Percentiles rank a stretch among this genome's conserved stretches.
Conservation (phyloP, 2,329 filamentous ascomycete genomes). For the Cadophora sp. region DNA sequence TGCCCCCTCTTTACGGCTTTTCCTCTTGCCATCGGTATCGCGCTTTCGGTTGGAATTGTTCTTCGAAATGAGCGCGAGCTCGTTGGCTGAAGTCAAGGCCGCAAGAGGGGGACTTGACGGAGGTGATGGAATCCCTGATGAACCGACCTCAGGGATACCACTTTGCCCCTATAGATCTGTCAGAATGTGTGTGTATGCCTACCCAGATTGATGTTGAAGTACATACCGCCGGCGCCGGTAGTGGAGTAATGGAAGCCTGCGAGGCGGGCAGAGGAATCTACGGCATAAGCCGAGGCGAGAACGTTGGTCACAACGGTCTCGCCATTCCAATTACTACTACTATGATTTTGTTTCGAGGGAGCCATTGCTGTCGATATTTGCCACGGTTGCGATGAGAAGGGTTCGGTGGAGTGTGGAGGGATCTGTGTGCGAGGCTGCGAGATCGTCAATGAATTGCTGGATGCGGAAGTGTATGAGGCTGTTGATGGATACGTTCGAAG, state of each 20-base stretch:
- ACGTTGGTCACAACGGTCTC: constrained; percentile 70
- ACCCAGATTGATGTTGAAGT: neutral
- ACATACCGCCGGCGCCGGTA: constrained; percentile 81
- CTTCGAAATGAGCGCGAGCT: constrained; percentile 69
- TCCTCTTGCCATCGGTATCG: constrained; percentile 45
- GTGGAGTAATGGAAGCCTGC: constrained; percentile 95
- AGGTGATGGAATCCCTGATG: constrained; percentile 82
- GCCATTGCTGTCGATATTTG: constrained; percentile 44
- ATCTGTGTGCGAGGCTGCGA: constrained; percentile 23
- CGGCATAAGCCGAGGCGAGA: constrained; percentile 90
- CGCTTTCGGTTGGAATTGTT: constrained; percentile 41
- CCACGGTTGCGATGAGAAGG: constrained; percentile 43
- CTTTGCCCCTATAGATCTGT: constrained; percentile 69
- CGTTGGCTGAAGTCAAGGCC: constrained; percentile 71
- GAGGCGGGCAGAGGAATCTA: constrained; percentile 74
- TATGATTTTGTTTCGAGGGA: constrained; percentile 44
- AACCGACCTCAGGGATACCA: constrained; percentile 92
- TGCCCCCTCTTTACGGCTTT: constrained; percentile 82
- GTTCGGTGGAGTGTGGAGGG: constrained; percentile 11
- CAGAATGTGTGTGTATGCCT: constrained; percentile 30
- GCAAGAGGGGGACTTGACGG: constrained; percentile 89
- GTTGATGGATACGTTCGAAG: constrained; percentile 21
- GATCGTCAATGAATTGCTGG: constrained; percentile 24
- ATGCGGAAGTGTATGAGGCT: constrained; percentile 26
- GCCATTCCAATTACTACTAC: constrained; percentile 77